phyloP scores from a whole-genome alignment of 352 stramenopile species.

The Globisporangium megalacanthum region DNA sequence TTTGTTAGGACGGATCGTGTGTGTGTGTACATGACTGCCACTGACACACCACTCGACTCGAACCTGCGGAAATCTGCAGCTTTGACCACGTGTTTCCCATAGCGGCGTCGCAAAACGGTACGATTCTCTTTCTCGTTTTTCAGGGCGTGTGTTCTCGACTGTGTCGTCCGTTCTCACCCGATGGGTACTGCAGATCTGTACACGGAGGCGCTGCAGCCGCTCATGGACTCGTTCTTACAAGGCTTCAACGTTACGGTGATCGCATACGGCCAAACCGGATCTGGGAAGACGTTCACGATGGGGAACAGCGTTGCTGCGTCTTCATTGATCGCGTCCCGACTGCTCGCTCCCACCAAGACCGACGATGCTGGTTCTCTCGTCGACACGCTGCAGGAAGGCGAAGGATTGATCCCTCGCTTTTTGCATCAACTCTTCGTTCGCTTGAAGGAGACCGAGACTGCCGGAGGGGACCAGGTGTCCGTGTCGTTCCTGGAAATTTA shows the following conservation, averaged over 20 bases:
- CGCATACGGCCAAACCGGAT: conserved; percentile 82
- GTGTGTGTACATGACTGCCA: not conserved
- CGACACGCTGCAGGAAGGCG: conserved; percentile 34
- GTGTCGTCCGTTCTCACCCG: not conserved
- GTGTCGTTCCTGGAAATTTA: conserved; percentile 97
- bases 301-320: conserved; percentile 58
- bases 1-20: not conserved
- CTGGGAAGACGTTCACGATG: conserved; percentile 85
- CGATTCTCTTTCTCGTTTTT: no score
- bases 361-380: not conserved
- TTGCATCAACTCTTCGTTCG: conserved; percentile 68
- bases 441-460: conserved; percentile 27
- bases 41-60: not conserved
- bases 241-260: conserved; percentile 89
- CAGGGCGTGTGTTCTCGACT: not conserved
- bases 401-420: conserved; percentile 84
- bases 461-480: conserved; percentile 38
- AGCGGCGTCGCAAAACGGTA: conserved; percentile 43
- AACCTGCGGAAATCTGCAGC: conserved; percentile 20
- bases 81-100: conserved; percentile 82
- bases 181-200: conserved; percentile 41
- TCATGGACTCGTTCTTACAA: conserved; percentile 79
- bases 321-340: conserved; percentile 23
- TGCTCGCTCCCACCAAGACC: conserved; percentile 22
- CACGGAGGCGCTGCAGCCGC: conserved; percentile 61